Percentiles rank a stretch among this genome's conserved stretches.
Evolutionary conservation across 2,329 filamentous ascomycete genomes (phyloP).

Genomic region (Thyridium curvatum): DNA sequence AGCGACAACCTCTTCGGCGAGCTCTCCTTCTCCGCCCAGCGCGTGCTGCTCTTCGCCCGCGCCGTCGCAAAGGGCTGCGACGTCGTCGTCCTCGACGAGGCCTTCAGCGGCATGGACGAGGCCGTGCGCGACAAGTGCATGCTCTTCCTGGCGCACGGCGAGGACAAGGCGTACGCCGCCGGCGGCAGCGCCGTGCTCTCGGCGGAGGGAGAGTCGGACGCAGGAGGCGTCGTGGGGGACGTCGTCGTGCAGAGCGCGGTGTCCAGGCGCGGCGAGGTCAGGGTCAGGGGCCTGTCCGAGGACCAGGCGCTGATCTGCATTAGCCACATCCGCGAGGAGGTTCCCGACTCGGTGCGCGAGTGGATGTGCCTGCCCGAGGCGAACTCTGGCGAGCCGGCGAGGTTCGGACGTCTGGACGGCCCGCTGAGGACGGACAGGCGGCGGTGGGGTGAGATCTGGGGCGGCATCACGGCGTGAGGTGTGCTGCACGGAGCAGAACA

Average conservation of each 20-base stretch:
- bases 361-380: slow-evolving; percentile 83
- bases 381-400: slow-evolving; percentile 52
- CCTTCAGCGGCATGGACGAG: slow-evolving; percentile 81
- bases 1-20: slow-evolving; percentile 63
- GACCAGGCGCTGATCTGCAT: slow-evolving; percentile 86
- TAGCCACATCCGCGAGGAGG: slow-evolving; percentile 84
- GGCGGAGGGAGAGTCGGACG: background rate
- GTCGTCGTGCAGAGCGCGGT: slow-evolving; percentile 38
- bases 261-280: slow-evolving; percentile 35
- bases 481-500: no score
- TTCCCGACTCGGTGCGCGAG: slow-evolving; percentile 74
- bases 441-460: slow-evolving; percentile 64
- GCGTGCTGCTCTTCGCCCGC: slow-evolving; percentile 77
- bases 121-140: slow-evolving; percentile 80
- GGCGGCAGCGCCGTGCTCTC: background rate
- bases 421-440: slow-evolving; percentile 50
- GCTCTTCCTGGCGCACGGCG: slow-evolving; percentile 65
- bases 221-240: slow-evolving; percentile 15
- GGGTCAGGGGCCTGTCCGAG: slow-evolving; percentile 56
- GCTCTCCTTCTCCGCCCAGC: slow-evolving; percentile 74
- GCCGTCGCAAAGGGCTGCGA: slow-evolving; percentile 76
- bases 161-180: slow-evolving; percentile 37
- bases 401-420: slow-evolving; percentile 58
- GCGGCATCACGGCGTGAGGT: slow-evolving; percentile 14
- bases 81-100: slow-evolving; percentile 79